Base-by-base conservation (phyloP, 305 asterid species). In the Fraxinus xanthoxyloides region DNA sequence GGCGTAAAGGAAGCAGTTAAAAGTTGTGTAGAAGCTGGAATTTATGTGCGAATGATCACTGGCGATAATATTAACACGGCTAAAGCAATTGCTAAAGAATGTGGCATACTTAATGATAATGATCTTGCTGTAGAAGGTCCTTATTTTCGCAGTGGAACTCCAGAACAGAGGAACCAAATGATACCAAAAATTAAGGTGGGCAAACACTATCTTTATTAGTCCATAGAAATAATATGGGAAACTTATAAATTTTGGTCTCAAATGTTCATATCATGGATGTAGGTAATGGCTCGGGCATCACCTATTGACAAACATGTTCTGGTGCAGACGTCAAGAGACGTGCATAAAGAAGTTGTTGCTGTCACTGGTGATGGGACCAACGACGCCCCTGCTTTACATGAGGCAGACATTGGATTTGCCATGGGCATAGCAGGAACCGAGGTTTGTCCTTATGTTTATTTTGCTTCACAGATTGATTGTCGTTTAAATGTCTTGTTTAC, bases 391-490 rank as follows among this genome's bases (percentile, higher is more conserved):
- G 98, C 99, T 80, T 85, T 96, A 92, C 98, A 93, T 73, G 98
- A 94, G 87, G 93, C 99, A 77, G 99, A 96, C 82, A 94, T 94
- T 80, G 98, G 99, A 85, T 88, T 96, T 90, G 98, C 99, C 72
- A 94, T 96, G 98, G 99, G 99, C 75, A 96, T 96, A 40, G 86
- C 98, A 12, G 99, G 99, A 88, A 96, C 99, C 77, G 98, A 96
- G 98, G 99, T 96, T 36, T 76, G 91, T 87, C 17, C 48, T 4
- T 80, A 24, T 73, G 35, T 38, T 81, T 65, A 54, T 72, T 54
- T 46, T 67, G 32, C 32, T 21, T 2, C 23, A 30, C 70, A 36
- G 76, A 36, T 56, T 48, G 31, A 28, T 36, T 61, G 34, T 81
- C 77, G 63, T 65, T 10, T 19, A 79, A 1, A 24, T 35, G 30